Base-by-base conservation (phyloP, 2,329 filamentous ascomycete species). In the Ophidiomyces ophidiicola region DNA sequence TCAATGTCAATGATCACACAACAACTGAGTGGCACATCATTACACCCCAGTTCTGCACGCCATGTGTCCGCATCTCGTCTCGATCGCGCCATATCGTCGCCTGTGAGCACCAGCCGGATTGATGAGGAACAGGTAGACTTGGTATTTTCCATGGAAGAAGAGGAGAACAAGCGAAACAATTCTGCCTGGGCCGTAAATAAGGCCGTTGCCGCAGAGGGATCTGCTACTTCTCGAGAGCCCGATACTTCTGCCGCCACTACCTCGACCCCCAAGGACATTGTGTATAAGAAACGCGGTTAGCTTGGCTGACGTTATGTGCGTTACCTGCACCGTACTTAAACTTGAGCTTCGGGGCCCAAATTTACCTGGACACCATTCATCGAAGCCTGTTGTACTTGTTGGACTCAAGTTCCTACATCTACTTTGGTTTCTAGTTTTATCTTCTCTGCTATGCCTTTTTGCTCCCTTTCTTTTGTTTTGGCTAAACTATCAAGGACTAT, bases 1-100 rank as follows among this genome's bases (percentile, higher is more conserved):
- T 70, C 70, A 10, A 74, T 76, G 65, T 72, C 71, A 37, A 74
- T 74, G 66, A 71, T 78, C 39, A 74, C 71, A 32, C 71, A 76
- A 50, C 72, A 73, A 47, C 53, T 74, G n/a, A 53, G 56, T 36
- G 54, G 60, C 41, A 56, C 63, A 47, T 64, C 59, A 4, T 55
- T 68, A 24, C 60, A 67, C 41, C 63, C 64, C 21, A 53, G 53
- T 31, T 55, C 56, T n/a, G 56, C 55, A 12, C 59, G 61, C 6
- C 59, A 48, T 32, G 53, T 54, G 28, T 52, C 59, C 17, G 41
- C 51, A 11, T 55, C 49, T 33, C 60, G 63, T 20, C 50, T 66
- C 14, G 63, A 68, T 39, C 62, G 65, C 36, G 59, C 60, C 8
- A 53, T 68, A 20, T 63, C 66, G 3, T 67, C 66, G 6, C 62